Conservation (phyloP, 768 basidiomycete species). For the Leucocoprinus leucothites region DNA sequence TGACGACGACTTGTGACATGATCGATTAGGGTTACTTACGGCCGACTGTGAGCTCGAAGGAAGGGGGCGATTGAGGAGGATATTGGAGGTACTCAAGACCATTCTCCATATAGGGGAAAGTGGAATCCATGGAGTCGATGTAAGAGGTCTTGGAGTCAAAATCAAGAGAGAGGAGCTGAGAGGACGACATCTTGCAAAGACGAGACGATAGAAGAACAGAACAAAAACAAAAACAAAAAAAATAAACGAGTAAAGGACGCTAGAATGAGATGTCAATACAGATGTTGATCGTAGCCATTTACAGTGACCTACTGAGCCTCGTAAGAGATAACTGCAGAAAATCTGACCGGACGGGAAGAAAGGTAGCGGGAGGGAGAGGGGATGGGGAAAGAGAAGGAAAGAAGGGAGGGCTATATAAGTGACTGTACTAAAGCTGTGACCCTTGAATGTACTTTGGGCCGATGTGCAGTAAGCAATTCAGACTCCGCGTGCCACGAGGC, state of each 20-base stretch:
- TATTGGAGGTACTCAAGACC: conserved; percentile 67
- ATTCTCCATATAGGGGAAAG: conserved; percentile 49
- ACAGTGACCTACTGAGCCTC: conserved; percentile 18
- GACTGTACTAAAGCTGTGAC: not conserved
- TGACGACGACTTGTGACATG: conserved; percentile 5
- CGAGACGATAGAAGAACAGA: conserved; percentile 21
- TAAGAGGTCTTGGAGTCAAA: conserved; percentile 49
- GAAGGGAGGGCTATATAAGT: conserved; percentile 16
- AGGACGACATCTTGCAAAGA: conserved; percentile 31
- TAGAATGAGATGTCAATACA: conserved; percentile 26
- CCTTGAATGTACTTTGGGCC: conserved; percentile 11
- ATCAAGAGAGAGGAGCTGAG: conserved; percentile 39
- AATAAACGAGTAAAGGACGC: conserved; percentile 15
- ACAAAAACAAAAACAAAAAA: conserved; percentile 25
- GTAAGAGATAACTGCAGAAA: conserved; percentile 24
- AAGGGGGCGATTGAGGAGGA: conserved; percentile 53
- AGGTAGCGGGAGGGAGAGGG: conserved; percentile 21
- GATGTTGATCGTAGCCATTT: conserved; percentile 19
- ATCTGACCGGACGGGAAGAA: not conserved
- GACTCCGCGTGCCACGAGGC: conserved; percentile 22
- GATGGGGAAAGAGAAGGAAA: conserved; percentile 23
- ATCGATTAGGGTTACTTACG: conserved; percentile 40
- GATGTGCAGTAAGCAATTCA: conserved; percentile 6
- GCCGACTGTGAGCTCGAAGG: conserved; percentile 62
- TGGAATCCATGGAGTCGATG: conserved; percentile 42